Evolutionary conservation across 306 rosid genomes (phyloP), one percentile per base, ranked within the genome.

Genomic region (Cyamopsis tetragonoloba): DNA sequence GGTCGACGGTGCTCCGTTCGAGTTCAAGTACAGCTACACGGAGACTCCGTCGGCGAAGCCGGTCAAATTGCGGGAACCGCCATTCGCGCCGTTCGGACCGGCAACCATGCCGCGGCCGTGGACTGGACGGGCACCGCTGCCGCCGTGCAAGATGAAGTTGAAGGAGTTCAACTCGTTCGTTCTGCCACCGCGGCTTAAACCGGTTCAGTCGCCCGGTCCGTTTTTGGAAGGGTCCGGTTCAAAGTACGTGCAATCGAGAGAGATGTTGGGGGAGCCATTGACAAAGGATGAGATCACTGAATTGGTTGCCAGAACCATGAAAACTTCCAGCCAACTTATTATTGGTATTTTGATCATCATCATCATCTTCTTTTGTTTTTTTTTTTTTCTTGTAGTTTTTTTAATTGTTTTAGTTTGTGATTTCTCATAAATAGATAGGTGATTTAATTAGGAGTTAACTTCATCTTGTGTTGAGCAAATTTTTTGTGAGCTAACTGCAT

Each of bases 11-110:
- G 77, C 97, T 6, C 97, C 96, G 1, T 91, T 91, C 50, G 97
- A 91, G 46, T 91, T 86, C 72, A 85, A 80, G 85, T 88, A 84
- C 68, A 91, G 96, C 70, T 91, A 88, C 82, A 91, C 97, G 0
- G 97, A 91, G 77, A 88, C 93, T 9, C 96, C 91, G 4, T 70
- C 71, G 23, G 54, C 57, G 49, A 83, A 74, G 78, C 97, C 91
- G 1, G 20, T 88, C 7, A 81, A 79, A 79, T 81, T 88, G 39
- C 87, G 89, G 4, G 96, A 86, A 27, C 80, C 81, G 30, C 76
- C 85, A 1, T 82, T 49, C 27, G 64, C 78, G 7, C 95, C 89
- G 39, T 87, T 90, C 20, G 92, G 96, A 8, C 87, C 92, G 0
- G 61, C 80, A 44, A 73, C 88, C 4, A 77, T 80, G 86, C 77